These are phyloP conservation scores for Aureobasidium zeae DNA, from an alignment of 2,329 filamentous ascomycete genomes.

Conservation along the genomic window DNA sequence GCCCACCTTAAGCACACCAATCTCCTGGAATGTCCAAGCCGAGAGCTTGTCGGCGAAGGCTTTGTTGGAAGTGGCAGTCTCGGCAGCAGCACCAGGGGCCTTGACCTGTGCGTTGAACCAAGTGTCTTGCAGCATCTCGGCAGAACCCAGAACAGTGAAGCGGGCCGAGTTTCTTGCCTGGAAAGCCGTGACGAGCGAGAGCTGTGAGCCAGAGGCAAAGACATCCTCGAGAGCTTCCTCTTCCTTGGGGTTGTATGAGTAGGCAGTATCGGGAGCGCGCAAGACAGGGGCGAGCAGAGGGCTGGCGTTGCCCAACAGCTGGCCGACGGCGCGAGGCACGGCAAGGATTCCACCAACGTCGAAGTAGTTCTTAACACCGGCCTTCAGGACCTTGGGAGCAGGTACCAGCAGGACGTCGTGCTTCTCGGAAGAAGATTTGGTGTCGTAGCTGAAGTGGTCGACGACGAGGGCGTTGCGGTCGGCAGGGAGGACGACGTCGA, in stretches of 20 bases:
- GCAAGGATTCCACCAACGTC: conserved; percentile 60
- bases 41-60: conserved; percentile 77
- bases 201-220: conserved; percentile 74
- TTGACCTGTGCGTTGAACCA: conserved; percentile 81
- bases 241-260: conserved; percentile 90
- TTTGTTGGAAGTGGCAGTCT: conserved; percentile 62
- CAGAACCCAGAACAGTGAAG: conserved; percentile 73
- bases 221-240: conserved; percentile 68
- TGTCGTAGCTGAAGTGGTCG: conserved; percentile 94
- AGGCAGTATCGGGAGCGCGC: conserved; percentile 73
- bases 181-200: conserved; percentile 73
- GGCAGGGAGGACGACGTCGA: conserved; percentile 78
- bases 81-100: conserved; percentile 42
- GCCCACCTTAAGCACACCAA: conserved; percentile 78
- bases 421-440: conserved; percentile 61
- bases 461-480: conserved; percentile 80
- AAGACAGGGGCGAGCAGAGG: conserved; percentile 73
- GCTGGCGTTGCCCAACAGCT: conserved; percentile 66
- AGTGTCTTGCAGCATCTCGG: conserved; percentile 76
- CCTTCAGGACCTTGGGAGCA: conserved; percentile 53
- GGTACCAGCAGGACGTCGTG: conserved; percentile 83
- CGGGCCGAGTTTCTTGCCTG: conserved; percentile 92
- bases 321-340: conserved; percentile 72
- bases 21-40: conserved; percentile 96
- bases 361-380: conserved; percentile 71